Base-by-base conservation (phyloP, 257 asterid species). In the Linderniella brevidens region DNA sequence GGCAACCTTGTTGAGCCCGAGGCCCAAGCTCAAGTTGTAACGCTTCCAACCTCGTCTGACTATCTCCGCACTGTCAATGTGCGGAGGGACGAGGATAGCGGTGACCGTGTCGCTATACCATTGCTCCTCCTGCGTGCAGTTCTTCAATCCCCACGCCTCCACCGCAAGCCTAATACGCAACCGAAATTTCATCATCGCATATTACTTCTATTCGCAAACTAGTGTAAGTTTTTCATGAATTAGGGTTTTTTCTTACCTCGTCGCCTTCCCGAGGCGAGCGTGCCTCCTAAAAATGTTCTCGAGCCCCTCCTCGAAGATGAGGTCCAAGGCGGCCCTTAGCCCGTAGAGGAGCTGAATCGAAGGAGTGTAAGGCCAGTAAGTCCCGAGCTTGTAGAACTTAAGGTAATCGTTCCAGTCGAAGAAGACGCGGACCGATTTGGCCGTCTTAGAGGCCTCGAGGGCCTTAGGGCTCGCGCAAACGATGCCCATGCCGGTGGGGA, bases 91-190 rank as follows among this genome's bases (percentile, higher is more conserved):
- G 12, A 85, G 52, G 46, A 90, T 87, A 9, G 99, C 99, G 45
- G 99, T 90, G 37, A 90, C 99, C 0, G 99, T 90, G 68, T 90
- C 92, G 54, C 99, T 90, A 69, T 43, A 68, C 86, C 96, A 85
- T 54, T 90, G 96, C 72, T 85, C 92, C 78, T 79, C 79, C 62
- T 85, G 96, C 19, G 99, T 85, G 77, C 96, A 90, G 73, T 90
- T 90, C 87, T 85, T 90, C 77, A 85, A 63, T 7, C 99, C 98
- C 99, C 99, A 90, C 4, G 96, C 99, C 70, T 85, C 94, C 59
- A 90, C 93, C 4, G 99, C 99, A 60, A 84, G 80, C 48, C 97
- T 86, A 63, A 63, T 52, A 57, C 54, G 39, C 19, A 41, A 52
- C 4, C 37, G 9, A 35, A 59, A 44, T 25, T 0, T 6, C 8